Conservation (phyloP, 2,329 filamentous ascomycete genomes). For the Aureobasidium sp. region DNA sequence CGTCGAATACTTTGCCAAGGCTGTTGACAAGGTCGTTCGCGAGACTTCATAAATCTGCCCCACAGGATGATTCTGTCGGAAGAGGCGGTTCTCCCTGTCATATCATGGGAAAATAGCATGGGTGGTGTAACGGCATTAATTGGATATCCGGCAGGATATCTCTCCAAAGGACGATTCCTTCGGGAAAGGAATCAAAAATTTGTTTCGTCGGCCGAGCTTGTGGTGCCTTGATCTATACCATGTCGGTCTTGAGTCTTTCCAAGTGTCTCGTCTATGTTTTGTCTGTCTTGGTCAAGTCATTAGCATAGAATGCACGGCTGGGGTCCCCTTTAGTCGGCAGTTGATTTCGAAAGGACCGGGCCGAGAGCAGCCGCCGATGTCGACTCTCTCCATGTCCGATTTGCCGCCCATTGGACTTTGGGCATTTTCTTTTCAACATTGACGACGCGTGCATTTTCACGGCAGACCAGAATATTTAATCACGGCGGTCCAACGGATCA, state of each 20-base stretch:
- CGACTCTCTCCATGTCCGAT: not conserved
- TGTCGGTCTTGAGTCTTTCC: not conserved
- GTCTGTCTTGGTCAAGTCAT: not conserved
- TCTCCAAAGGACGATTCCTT: not conserved
- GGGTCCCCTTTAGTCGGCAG: not conserved
- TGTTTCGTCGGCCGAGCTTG: not conserved
- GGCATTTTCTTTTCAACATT: constrained; percentile 2
- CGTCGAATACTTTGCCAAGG: constrained; percentile 85
- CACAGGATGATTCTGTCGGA: not conserved
- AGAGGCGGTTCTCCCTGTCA: not conserved
- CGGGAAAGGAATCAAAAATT: not conserved
- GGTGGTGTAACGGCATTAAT: constrained; percentile 11
- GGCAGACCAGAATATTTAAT: not conserved
- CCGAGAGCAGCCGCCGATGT: constrained; percentile 8
- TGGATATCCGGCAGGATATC: not conserved
- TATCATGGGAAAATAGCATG: not conserved
- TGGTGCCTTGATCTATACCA: not conserved
- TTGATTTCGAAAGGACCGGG: not conserved
- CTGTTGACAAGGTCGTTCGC: constrained; percentile 76
- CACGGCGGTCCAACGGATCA: not conserved
- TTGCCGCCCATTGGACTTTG: constrained; percentile 5
- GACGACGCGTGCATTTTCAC: not conserved
- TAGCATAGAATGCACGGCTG: not conserved
- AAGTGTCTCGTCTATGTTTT: not conserved
- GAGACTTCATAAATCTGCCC: constrained; percentile 31